Base-by-base conservation (phyloP, 768 basidiomycete genomes). In the Auriscalpium microsporum region DNA sequence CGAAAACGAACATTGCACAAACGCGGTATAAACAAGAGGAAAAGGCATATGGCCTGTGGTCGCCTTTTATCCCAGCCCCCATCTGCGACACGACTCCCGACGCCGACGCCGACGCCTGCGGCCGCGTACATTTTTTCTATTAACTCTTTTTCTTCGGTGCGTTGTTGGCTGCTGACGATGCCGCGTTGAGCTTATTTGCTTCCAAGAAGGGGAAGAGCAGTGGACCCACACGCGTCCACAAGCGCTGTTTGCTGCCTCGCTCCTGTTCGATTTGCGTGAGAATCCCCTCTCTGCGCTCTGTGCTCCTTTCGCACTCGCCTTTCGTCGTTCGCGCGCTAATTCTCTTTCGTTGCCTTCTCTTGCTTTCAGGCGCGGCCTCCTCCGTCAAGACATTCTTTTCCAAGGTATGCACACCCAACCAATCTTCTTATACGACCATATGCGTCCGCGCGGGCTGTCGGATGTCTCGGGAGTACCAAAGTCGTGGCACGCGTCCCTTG, bases 351-450 rank as follows among this genome's bases (percentile, higher is more conserved):
- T 56, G 23, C 45, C 21, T 38, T 50, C 56, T 57, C 23, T 23
- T 49, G 23, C 63, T 52, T 63, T 65, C 70, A 82, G 81, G 82
- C 74, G 75, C 81, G 83, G 83, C 83, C 80, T 81, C 82, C 81
- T 84, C 81, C 82, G 81, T 53, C 48, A 68, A 78, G 81, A 69
- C 65, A 86, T 83, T 59, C 82, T 84, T 72, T 71, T 63, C 61
- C 71, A 73, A 80, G 78, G 83, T 83, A 59, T 57, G 74, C 68
- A 55, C 44, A 34, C 19, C 28, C 13, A 10, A 44, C 28, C 28
- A 28, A 28, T 4, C 28, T 9, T 10, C 46, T 48, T 7, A 11
- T 48, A 17, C 46, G 46, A 3, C 19, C 46, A 19, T 21, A 19
- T 21, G 38, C 40, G n/a, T 54, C 56, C 61, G 62, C 63, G 28